Evolutionary conservation across 1,284 basidiomycete genomes (phyloP).

Genomic region (Naganishia sp.): DNA sequence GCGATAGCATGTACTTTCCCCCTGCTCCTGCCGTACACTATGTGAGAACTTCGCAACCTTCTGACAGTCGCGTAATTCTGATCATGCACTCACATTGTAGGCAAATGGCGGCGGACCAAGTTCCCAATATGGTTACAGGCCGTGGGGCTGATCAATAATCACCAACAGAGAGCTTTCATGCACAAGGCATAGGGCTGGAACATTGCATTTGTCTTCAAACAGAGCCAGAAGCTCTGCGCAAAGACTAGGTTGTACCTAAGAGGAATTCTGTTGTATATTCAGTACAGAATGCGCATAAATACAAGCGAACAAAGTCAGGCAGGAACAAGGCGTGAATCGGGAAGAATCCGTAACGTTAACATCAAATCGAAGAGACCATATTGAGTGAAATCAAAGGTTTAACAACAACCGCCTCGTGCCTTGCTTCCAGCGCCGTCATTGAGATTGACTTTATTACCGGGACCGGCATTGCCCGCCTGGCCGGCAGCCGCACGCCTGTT

Average conservation of each 20-base stretch:
- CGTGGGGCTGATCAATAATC: slow-evolving; percentile 23
- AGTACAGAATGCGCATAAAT: slow-evolving; percentile 7
- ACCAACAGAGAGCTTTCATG: background rate
- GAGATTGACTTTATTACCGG: slow-evolving; percentile 30
- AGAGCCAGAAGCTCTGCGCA: background rate
- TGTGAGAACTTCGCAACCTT: slow-evolving; percentile 24
- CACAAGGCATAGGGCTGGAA: background rate
- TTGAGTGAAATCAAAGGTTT: background rate
- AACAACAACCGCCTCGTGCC: slow-evolving; percentile 31
- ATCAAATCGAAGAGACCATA: background rate
- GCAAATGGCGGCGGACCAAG: slow-evolving; percentile 30
- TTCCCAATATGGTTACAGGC: slow-evolving; percentile 32
- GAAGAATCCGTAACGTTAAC: background rate
- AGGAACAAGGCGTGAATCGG: background rate
- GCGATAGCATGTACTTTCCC: slow-evolving; percentile 53
- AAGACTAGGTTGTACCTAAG: background rate
- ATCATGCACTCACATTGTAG: background rate
- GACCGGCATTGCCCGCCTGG: slow-evolving; percentile 15
- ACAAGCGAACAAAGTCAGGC: slow-evolving; percentile 6
- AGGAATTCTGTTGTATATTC: slow-evolving; percentile 23
- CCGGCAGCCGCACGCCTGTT: slow-evolving; percentile 20
- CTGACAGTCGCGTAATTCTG: background rate
- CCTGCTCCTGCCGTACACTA: slow-evolving; percentile 47
- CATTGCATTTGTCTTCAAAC: background rate
- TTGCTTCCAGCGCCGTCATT: slow-evolving; percentile 16